A percentile compares a stretch with the other conserved stretches of the same genome.
These are phyloP conservation scores for Agroathelia rolfsii DNA, from an alignment of 1,284 basidiomycete species.

Conservation along the genomic window DNA sequence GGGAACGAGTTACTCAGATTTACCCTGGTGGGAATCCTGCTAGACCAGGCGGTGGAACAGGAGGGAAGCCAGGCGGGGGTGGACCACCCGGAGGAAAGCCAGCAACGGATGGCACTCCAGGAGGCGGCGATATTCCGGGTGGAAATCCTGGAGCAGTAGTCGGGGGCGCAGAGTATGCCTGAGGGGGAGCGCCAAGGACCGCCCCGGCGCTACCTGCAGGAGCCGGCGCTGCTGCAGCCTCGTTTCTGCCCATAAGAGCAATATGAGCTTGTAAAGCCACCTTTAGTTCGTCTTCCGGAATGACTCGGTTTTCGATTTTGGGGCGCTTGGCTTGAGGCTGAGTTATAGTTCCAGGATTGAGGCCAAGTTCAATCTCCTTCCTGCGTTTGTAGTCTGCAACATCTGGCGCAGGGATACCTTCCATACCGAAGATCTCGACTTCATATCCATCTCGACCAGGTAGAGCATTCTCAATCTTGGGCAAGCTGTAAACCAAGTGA, in stretches of 20 bases:
- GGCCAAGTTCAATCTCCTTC: conserved; percentile 86
- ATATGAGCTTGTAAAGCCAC: conserved; percentile 86
- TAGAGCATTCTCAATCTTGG: conserved; percentile 90
- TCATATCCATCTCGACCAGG: conserved; percentile 97
- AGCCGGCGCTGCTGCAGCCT: conserved; percentile 28
- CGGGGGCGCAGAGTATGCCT: conserved; percentile 53
- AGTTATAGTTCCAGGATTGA: conserved; percentile 70
- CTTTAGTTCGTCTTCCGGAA: conserved; percentile 78
- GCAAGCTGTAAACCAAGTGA: conserved; percentile 35
- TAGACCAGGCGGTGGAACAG: conserved; percentile 29
- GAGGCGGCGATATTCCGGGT: conserved; percentile 32
- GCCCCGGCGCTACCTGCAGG: conserved; percentile 33
- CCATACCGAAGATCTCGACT: conserved; percentile 99
- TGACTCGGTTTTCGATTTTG: conserved; percentile 72
- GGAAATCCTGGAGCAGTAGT: conserved; percentile 30
- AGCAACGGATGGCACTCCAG: conserved; percentile 25
- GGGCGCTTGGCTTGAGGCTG: conserved; percentile 74
- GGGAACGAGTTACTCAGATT: too few species aligned
- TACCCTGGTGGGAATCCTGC: conserved; percentile 41
- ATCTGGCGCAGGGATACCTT: conserved; percentile 91
- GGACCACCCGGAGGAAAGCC: conserved; percentile 28
- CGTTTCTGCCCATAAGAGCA: conserved; percentile 75
- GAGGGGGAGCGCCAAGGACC: conserved; percentile 61
- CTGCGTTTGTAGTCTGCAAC: conserved; percentile 90
- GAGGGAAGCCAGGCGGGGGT: conserved; percentile 24